These are phyloP conservation scores for Heterobasidion irregulare DNA, from an alignment of 1,284 basidiomycete genomes.

Conservation along the genomic window DNA sequence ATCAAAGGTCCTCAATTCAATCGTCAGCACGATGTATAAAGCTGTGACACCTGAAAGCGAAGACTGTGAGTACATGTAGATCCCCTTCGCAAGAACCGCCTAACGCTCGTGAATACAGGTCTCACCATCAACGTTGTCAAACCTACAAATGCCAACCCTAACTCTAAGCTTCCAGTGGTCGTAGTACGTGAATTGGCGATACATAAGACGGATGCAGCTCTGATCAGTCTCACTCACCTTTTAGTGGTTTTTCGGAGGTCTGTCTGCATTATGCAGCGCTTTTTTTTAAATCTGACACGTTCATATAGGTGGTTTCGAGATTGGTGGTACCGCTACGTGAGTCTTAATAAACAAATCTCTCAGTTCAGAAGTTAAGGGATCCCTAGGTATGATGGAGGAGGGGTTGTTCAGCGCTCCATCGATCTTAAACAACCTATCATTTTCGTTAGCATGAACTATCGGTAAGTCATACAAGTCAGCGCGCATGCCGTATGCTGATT, in stretches of 20 bases:
- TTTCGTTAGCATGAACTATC: slow-evolving; percentile 28
- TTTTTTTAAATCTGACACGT: slow-evolving; percentile 11
- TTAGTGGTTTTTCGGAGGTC: slow-evolving; percentile 21
- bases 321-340: slow-evolving; percentile 13
- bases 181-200: slow-evolving; percentile 21
- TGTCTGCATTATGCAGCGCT: background rate
- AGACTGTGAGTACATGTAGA: slow-evolving; percentile 13
- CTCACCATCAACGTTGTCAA: slow-evolving; percentile 35
- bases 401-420: slow-evolving; percentile 18
- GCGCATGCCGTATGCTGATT: background rate
- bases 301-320: slow-evolving; percentile 17
- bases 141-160: slow-evolving; percentile 15
- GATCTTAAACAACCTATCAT: slow-evolving; percentile 20
- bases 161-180: slow-evolving; percentile 30
- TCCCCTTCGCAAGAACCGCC: background rate
- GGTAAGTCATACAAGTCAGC: slow-evolving; percentile 7
- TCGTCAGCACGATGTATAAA: slow-evolving; percentile 5
- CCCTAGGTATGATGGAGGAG: slow-evolving; percentile 10
- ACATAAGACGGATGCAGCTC: background rate
- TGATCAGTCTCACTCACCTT: background rate
- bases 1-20: background rate
- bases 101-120: slow-evolving; percentile 18
- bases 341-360: background rate
- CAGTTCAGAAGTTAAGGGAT: background rate
- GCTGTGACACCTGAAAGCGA: slow-evolving; percentile 10